These are phyloP conservation scores for Flaveria bidentis DNA, from an alignment of 129 eudicot species.

Conservation along the genomic window DNA sequence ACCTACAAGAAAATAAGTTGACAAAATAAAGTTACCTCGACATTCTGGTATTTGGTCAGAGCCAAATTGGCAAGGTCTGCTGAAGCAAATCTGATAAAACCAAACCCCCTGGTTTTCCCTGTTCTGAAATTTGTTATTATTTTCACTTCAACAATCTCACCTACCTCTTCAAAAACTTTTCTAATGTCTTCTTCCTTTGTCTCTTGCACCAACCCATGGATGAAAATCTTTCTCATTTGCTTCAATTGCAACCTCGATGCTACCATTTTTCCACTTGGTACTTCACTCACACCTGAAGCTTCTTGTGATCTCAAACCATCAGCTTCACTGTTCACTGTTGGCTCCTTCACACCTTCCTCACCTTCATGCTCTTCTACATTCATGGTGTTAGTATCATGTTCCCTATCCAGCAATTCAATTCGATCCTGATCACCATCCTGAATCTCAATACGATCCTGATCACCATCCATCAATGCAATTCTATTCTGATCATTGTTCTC, in stretches of 20 bases:
- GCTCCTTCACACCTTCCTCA: constrained; percentile 40
- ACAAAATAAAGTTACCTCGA: constrained; percentile 49
- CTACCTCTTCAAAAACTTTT: constrained; percentile 51
- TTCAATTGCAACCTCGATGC: constrained; percentile 54
- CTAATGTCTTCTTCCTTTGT: constrained; percentile 69
- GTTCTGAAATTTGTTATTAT: constrained; percentile 42
- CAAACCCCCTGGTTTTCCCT: constrained; percentile 61
- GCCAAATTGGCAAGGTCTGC: constrained; percentile 65
- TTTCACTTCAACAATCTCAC: constrained; percentile 55
- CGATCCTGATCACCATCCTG: constrained; percentile 4
- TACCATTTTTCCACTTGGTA: constrained; percentile 51
- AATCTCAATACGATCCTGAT: neutral
- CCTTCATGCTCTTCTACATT: constrained; percentile 21
- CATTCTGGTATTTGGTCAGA: constrained; percentile 45
- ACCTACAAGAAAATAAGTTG: constrained; percentile 9
- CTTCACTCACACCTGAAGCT: constrained; percentile 20
- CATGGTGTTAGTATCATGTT: constrained; percentile 16
- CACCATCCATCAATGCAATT: neutral
- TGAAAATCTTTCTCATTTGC: constrained; percentile 62
- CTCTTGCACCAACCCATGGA: constrained; percentile 66
- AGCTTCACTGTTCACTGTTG: constrained; percentile 15
- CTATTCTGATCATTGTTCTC: neutral
- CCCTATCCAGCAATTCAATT: constrained; percentile 17
- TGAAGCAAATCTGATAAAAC: constrained; percentile 57
- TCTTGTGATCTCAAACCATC: constrained; percentile 33